Base-by-base conservation (phyloP, 2,329 filamentous ascomycete genomes). In the Cyphellophora attinorum region DNA sequence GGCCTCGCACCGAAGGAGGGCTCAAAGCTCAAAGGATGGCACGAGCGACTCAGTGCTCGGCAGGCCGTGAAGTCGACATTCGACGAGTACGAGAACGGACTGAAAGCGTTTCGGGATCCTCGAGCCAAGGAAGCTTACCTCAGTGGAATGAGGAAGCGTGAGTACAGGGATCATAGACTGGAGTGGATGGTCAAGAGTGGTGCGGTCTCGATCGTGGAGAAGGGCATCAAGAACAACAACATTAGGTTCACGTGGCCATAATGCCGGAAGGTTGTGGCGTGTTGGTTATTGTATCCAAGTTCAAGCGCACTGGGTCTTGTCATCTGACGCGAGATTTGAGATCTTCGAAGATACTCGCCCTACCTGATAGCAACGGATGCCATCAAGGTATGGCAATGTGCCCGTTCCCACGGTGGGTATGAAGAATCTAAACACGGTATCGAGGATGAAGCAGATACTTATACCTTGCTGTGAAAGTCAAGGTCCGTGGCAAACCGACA, bases 141-240 rank as follows among this genome's bases (percentile, higher is more conserved):
- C 17, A 35, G 38, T 14, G 41, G 41, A 5, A 8, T 37, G 23
- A 16, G 36, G 15, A 34, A 19, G 29, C 14, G 41, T 3, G 25
- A 44, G 41, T 44, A 44, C 31, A 28, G 41, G 4, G 39, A 41
- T 27, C 39, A 44, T 23, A 40, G 39, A n/a, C 37, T 44, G 13
- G 41, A 44, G 27, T 44, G 41, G 41, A 37, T 44, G 36, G 32
- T 42, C 36, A 44, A 44, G 31, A 23, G 27, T 19, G 39, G 41
- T 19, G 39, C 39, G 1, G 35, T 44, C 2, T 35, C 37, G 14
- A 34, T 44, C 23, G 36, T 44, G 3, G n/a, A n/a, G 5, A 33
- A 39, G 12, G 41, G 41, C 11, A 8, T 42, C 27, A 17, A 37
- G 31, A 42, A 37, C 15, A 17, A 33, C n/a, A 42, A 39, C 14